Evolutionary conservation across 2,329 filamentous ascomycete genomes (phyloP).

Genomic region (Fusarium virguliforme): DNA sequence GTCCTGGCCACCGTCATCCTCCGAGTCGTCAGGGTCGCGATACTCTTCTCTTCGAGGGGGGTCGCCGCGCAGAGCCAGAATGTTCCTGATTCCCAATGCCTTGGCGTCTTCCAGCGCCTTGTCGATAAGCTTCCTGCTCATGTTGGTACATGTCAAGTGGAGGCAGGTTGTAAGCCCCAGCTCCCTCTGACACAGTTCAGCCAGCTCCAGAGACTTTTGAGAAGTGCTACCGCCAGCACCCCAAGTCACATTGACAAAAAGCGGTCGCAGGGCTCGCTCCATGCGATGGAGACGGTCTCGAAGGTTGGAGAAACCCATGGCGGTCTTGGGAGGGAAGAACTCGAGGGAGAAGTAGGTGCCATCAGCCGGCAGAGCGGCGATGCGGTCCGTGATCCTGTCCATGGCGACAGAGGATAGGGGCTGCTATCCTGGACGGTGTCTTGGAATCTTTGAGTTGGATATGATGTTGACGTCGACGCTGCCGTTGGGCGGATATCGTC

Average conservation of each 20-base stretch:
- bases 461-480: constrained; percentile 1
- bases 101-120: constrained; percentile 93
- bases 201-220: constrained; percentile 91
- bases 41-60: constrained; percentile 93
- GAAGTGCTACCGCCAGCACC: constrained; percentile 95
- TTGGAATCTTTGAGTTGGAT: constrained; percentile 8
- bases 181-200: constrained; percentile 94
- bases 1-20: constrained; percentile 78
- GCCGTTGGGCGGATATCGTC: constrained; percentile 36
- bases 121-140: constrained; percentile 89
- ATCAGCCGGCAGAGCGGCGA: constrained; percentile 87
- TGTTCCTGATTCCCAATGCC: constrained; percentile 91
- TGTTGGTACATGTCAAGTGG: constrained; percentile 98
- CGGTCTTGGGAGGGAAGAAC: constrained; percentile 98
- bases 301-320: constrained; percentile 95
- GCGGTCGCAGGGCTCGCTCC: constrained; percentile 89
- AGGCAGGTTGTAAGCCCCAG: constrained; percentile 94
- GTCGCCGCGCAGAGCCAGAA: constrained; percentile 91
- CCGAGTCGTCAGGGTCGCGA: constrained; percentile 70
- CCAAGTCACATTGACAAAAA: constrained; percentile 99
- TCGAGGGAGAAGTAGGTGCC: constrained; percentile 95
- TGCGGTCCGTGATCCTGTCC: constrained; percentile 96
- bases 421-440: neutral
- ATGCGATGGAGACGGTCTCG: constrained; percentile 95
- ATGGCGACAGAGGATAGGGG: constrained; percentile 59